Percentiles rank a stretch among this genome's conserved stretches.
Conservation (phyloP, 805 yeast genomes). For the Kodamaea laetipori region DNA sequence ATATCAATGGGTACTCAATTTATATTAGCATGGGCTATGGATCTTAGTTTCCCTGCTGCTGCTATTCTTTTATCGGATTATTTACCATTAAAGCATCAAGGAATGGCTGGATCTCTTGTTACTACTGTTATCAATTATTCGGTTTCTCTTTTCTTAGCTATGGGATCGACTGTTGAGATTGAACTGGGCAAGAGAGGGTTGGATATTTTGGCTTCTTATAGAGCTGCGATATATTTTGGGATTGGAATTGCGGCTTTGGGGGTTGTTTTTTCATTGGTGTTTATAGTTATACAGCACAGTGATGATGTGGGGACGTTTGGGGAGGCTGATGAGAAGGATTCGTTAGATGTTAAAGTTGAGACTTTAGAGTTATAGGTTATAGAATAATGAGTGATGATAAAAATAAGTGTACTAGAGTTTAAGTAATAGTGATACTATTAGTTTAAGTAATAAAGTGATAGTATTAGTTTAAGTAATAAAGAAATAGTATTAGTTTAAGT, state of each 20-base stretch:
- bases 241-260: conserved; percentile 61
- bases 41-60: conserved; percentile 74
- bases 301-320: conserved; percentile 12
- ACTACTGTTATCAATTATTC: conserved; percentile 73
- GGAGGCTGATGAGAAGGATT: conserved; percentile 2
- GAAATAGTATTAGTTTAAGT: too few species aligned
- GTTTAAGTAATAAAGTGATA: too few species aligned
- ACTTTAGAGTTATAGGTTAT: too few species aligned
- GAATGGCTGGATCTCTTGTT: conserved; percentile 75
- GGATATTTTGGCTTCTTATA: conserved; percentile 39
- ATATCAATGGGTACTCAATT: conserved; percentile 57
- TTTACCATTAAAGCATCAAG: conserved; percentile 67
- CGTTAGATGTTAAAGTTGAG: too few species aligned
- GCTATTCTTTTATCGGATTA: conserved; percentile 61
- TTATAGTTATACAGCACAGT: conserved; percentile 12
- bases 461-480: too few species aligned
- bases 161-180: conserved; percentile 66
- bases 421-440: too few species aligned
- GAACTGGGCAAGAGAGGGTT: conserved; percentile 19
- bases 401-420: too few species aligned
- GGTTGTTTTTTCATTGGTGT: conserved; percentile 28
- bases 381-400: too few species aligned
- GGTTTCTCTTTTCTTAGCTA: conserved; percentile 66
- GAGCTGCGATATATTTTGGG: conserved; percentile 62
- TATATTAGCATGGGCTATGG: conserved; percentile 73